Base-by-base conservation (phyloP, 768 basidiomycete genomes). In the Clitopilus passeckerianus region DNA sequence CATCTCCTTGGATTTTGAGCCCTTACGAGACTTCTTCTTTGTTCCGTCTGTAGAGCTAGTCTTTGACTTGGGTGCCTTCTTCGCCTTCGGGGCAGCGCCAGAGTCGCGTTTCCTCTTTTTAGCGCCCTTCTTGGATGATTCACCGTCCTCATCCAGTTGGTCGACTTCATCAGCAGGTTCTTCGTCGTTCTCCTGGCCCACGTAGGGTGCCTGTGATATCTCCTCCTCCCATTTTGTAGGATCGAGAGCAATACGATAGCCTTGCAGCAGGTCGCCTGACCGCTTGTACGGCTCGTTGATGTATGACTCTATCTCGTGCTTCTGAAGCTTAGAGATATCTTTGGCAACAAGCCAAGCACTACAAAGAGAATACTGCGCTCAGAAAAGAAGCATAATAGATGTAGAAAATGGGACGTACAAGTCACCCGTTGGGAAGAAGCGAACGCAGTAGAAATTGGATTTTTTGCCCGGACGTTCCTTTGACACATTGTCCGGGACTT, bases 381-480 rank as follows among this genome's bases (percentile, higher is more conserved):
- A 52, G 60, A 57, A 30, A 34, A 50, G 2, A 24, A 68, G 16
- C 33, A 14, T 59, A 53, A 30, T 30, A 10, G 50, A 5, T n/a
- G 18, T 34, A 33, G 56, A 10, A 41, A 41, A 33, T 56, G 56
- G 24, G 20, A 86, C 96, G 72, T 67, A 98, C 97, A 87, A 91
- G 74, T 98, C 96, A 56, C 91, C 95, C 27, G 83, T 83, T 5
- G 97, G 95, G 83, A 97, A 98, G 83, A 95, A 99, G 63, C 88
- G 80, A 33, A 84, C 74, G 57, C 80, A 81, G 74, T 91, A 88
- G 64, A 86, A 88, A 12, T 75, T 77, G 9, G 82, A 76, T 74
- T 91, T 95, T 74, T 89, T 90, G 66, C 78, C 80, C 9, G 95
- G 93, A 18, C 88, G 88, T 69, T 91, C 89, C 64, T 78, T 84